Base-by-base conservation (phyloP, 352 stramenopile genomes). In the Globisporangium canariense region DNA sequence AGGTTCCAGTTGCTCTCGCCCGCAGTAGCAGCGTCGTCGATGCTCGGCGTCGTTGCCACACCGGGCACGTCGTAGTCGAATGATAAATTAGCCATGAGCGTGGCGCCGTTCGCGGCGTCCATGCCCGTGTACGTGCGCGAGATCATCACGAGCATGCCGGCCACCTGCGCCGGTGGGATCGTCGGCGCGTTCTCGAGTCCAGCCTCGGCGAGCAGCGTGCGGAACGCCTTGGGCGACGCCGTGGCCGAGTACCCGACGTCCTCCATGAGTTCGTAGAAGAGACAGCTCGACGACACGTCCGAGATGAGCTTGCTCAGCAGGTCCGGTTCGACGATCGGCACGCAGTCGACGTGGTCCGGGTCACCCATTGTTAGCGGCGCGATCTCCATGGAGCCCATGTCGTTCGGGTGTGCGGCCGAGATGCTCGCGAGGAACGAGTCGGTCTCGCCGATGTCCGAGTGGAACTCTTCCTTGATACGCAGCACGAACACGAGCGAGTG, bases 191-290 rank as follows among this genome's bases (percentile, higher is more conserved):
- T 89, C 20, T 79, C 76, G 4, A 97, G 66, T 3, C 88, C 88
- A 32, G 89, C 89, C 65, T 97, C 89, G 4, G 81, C 80, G 56
- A 95, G 65, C 22, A 96, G 77, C 55, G 85, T 89, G 18, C 89
- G 87, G 66, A 97, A 94, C 16, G 86, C 75, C 60, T 89, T 81
- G 8, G 86, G 52, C 18, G 77, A 91, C 32, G 87, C 82, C 58
- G 88, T 96, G 63, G 81, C 91, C 50, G 81, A 79, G 68, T 96
- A 95, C 8, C 90, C 90, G 14, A 97, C 86, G 50, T 97, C 90
- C 67, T 94, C 87, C 88, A 97, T 93, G 41, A 97, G 70, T 40
- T 96, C 89, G 62, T 94, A 95, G 64, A 97, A 97, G 34, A 97
- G 55, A 50, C 86, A 94, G 59, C 83, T 92, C 1, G 74, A 72